Evolutionary conservation across 2,329 filamentous ascomycete genomes (phyloP).

Genomic region (Colletotrichum incanum): DNA sequence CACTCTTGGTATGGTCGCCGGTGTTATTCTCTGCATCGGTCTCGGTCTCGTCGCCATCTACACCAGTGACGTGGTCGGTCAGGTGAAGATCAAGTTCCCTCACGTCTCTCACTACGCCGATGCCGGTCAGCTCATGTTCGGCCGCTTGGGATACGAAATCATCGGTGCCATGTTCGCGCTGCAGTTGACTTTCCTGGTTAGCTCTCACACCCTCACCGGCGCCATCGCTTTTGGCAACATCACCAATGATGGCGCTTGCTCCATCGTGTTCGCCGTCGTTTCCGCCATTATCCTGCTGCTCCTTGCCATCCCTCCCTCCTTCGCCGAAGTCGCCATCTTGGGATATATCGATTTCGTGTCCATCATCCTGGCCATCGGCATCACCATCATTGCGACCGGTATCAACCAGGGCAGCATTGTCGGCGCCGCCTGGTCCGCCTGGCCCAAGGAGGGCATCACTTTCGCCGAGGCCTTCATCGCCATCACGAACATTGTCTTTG

Average conservation of each 20-base stretch:
- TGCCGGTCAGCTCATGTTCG: slow-evolving; percentile 74
- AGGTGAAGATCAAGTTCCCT: slow-evolving; percentile 67
- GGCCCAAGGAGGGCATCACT: slow-evolving; percentile 61
- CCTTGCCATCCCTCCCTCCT: slow-evolving; percentile 64
- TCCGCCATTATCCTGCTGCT: slow-evolving; percentile 63
- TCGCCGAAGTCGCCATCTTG: slow-evolving; percentile 65
- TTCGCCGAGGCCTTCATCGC: slow-evolving; percentile 72
- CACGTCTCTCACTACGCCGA: slow-evolving; percentile 78
- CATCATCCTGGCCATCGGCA: slow-evolving; percentile 74
- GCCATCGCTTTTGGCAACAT: slow-evolving; percentile 78
- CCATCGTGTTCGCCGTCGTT: slow-evolving; percentile 62
- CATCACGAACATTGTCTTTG: slow-evolving; percentile 79
- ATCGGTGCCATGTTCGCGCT: slow-evolving; percentile 74
- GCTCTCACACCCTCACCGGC: slow-evolving; percentile 80
- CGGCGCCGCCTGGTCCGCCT: slow-evolving; percentile 59
- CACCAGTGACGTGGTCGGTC: slow-evolving; percentile 58
- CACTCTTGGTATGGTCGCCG: slow-evolving; percentile 66
- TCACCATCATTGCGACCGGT: slow-evolving; percentile 78
- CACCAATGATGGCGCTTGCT: slow-evolving; percentile 68
- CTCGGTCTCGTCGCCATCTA: slow-evolving; percentile 59
- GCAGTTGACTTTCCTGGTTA: slow-evolving; percentile 79
- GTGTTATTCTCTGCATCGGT: slow-evolving; percentile 54
- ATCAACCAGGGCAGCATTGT: slow-evolving; percentile 54
- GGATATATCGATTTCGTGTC: slow-evolving; percentile 73
- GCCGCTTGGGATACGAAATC: slow-evolving; percentile 73